Evolutionary conservation across 176 grass and related monocot genomes (phyloP).

Genomic region (maize (Zea mays)): Zm-B73-REFERENCE-NAM-5.0 NC_050099.1:247012501-247013000

Average conservation of each 20-base stretch:
- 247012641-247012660: neutral
- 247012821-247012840: slow-evolving; percentile 84
- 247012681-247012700: neutral
- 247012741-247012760: slow-evolving; percentile 65
- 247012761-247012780: slow-evolving; percentile 95
- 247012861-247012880: slow-evolving; percentile 43
- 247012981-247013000: neutral
- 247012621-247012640: neutral
- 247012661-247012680: neutral
- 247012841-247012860: slow-evolving; percentile 94
- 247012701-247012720: neutral
- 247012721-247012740: neutral
- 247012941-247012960: neutral
- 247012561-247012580: neutral
- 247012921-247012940: neutral
- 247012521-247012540: neutral
- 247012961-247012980: neutral
- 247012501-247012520: neutral
- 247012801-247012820: slow-evolving; percentile 80
- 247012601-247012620: neutral
- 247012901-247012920: neutral
- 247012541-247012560: neutral
- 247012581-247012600: neutral
- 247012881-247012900: slow-evolving; percentile 14
- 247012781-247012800: slow-evolving; percentile 91